Evolutionary conservation across 805 yeast genomes (phyloP).

Genomic region (Starmerella etchellsii): DNA sequence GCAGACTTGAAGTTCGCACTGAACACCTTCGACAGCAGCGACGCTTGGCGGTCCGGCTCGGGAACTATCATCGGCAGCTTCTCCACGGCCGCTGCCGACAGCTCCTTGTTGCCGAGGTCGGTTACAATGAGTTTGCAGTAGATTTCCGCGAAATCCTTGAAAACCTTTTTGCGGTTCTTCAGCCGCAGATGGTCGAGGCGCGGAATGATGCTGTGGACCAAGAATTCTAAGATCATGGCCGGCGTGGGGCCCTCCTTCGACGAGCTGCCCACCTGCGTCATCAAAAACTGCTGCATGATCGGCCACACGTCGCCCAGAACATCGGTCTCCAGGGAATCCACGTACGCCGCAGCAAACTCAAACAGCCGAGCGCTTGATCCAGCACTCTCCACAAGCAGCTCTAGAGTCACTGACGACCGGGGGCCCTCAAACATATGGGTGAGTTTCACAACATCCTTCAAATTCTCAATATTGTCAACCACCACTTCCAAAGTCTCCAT

Average conservation of each 20-base stretch:
- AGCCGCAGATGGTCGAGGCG: conserved; percentile 8
- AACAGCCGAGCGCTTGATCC: conserved; percentile 7
- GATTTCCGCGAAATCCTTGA: conserved; percentile 44
- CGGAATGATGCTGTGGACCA: conserved; percentile 8
- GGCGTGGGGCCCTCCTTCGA: not conserved
- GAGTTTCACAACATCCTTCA: conserved; percentile 16
- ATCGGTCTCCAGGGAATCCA: conserved; percentile 56
- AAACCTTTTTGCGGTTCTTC: conserved; percentile 28
- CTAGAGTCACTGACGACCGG: conserved; percentile 15
- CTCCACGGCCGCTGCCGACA: conserved; percentile 30
- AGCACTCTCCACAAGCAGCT: conserved; percentile 11
- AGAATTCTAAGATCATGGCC: conserved; percentile 1
- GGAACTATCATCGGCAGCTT: conserved; percentile 33
- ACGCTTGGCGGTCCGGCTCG: conserved; percentile 50
- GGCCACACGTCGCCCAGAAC: conserved; percentile 69
- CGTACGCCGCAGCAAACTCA: conserved; percentile 46
- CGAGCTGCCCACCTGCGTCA: conserved; percentile 38
- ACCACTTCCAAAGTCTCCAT: conserved; percentile 14
- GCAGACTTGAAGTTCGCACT: conserved; percentile 10
- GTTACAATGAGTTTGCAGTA: conserved; percentile 27
- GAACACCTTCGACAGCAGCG: conserved; percentile 40
- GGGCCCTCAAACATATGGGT: conserved; percentile 21
- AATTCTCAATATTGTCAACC: conserved; percentile 1
- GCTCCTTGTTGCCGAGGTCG: conserved; percentile 10
- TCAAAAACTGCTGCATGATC: conserved; percentile 44